phyloP scores from a whole-genome alignment of 2,329 filamentous ascomycete species.

The Cladosporium sp. region DNA sequence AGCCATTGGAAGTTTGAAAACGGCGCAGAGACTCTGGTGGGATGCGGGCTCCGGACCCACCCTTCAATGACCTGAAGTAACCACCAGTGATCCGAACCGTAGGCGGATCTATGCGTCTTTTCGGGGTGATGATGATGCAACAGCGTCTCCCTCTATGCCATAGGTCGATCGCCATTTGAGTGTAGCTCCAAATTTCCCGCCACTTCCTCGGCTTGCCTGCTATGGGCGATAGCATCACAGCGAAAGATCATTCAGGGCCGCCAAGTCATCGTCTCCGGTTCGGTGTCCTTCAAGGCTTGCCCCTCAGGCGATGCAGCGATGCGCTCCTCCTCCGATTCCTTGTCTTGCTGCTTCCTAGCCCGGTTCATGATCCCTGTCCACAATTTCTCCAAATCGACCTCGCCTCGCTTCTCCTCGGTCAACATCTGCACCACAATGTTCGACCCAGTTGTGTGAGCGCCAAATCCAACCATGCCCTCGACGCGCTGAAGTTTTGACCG shows the following conservation, averaged over 20 bases:
- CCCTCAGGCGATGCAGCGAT: slow-evolving; percentile 5
- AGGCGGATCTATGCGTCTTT: not conserved
- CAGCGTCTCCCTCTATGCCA: not conserved
- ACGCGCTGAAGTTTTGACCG: slow-evolving; percentile 29
- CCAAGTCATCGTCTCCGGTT: not conserved
- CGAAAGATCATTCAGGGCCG: not conserved
- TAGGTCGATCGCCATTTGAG: not conserved
- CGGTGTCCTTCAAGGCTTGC: not conserved
- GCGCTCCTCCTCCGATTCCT: slow-evolving; percentile 6
- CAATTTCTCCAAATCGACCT: slow-evolving; percentile 60
- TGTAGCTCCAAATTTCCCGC: no score
- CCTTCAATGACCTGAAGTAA: not conserved
- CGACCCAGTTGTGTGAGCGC: slow-evolving; percentile 50
- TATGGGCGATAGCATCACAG: no score
- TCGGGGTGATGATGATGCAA: not conserved
- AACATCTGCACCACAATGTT: slow-evolving; percentile 66
- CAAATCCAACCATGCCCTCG: slow-evolving; percentile 71
- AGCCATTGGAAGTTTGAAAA: no score
- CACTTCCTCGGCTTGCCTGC: no score
- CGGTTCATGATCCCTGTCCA: slow-evolving; percentile 41
- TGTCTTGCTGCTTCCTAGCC: slow-evolving; percentile 20
- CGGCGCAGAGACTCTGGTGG: no score
- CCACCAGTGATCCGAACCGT: no score
- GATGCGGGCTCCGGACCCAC: not conserved
- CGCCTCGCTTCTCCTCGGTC: slow-evolving; percentile 61